Evolutionary conservation across 225 moss, liverwort and hornwort species (phyloP).

Genomic region (Ulota crispa): DNA sequence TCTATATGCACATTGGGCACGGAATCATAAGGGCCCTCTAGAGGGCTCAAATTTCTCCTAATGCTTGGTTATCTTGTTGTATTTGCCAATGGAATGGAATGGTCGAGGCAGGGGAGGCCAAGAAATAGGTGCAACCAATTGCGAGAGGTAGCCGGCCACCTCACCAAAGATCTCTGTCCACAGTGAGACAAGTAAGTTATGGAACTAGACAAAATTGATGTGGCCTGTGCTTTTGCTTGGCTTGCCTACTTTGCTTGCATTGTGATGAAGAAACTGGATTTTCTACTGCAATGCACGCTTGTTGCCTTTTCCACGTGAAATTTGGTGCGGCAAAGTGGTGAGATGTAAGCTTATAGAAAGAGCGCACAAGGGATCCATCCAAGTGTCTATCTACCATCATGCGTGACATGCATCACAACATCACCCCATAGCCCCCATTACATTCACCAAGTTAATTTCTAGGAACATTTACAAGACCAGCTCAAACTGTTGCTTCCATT

Average conservation of each 20-base stretch:
- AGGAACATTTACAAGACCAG: no score
- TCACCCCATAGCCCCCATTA: no score
- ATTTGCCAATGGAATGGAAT: background rate
- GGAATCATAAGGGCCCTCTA: no score
- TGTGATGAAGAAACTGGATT: background rate
- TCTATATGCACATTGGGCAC: no score
- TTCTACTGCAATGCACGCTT: background rate
- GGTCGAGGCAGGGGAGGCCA: background rate
- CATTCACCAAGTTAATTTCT: no score
- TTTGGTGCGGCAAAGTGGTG: accelerated
- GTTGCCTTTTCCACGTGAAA: background rate
- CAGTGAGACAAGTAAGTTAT: background rate
- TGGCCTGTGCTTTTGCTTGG: no score
- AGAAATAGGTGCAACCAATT: background rate
- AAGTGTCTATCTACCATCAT: no score
- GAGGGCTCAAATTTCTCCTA: background rate
- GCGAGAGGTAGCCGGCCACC: background rate
- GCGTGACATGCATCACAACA: no score
- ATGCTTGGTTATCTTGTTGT: no score
- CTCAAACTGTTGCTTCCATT: no score
- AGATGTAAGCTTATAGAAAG: no score
- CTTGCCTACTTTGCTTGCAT: background rate
- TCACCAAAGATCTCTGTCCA: background rate
- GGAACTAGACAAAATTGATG: background rate
- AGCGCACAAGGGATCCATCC: no score